Base-by-base conservation (phyloP, 2,329 filamentous ascomycete species). In the Fusarium kyushuense region DNA sequence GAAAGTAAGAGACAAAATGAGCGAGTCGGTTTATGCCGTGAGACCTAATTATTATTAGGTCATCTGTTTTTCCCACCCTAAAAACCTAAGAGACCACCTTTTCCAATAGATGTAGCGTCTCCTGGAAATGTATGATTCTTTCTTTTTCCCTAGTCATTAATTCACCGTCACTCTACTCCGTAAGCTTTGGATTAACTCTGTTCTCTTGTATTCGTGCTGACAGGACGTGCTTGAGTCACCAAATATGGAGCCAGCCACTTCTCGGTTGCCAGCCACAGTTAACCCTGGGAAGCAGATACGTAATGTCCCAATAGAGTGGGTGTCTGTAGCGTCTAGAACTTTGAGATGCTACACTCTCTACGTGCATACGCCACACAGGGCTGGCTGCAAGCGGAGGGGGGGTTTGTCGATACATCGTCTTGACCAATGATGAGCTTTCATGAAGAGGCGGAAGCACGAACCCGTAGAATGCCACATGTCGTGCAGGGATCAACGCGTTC, bases 401-500 rank as follows among this genome's bases (percentile, higher is more conserved):
- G 38, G 21, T 30, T 54, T 19, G 27, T 6, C 21, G 13, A 11
- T 23, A 11, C 8, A 47, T 5, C 3, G 6, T 11, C 8, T 38
- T 23, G 38, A 13, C 60, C 61, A 64, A 64, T 59, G 9, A 17
- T 16, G 19, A 12, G 17, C 23, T 14, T 16, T 7, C 1, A 38
- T 10, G 16, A 16, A 29, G 33, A 25, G 38, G 11, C 25, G n/a
- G 32, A 64, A 71, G 74, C 74, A 74, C 72, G 55, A 68, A 54
- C 55, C 61, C 56, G 32, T 36, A 21, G 32, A 48, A 64, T 65
- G 69, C 74, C 75, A 76, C 75, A 76, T 76, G 75, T 75, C 63
- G 63, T 63, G 65, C 75, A 76, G 69, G 75, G 75, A 72, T 76
- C 54, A 47, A 19, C 35, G n/a, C n/a, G 17, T 30, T 19, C 7